Evolutionary conservation across 2,329 filamentous ascomycete genomes (phyloP), one percentile per base, ranked within the genome.

Genomic region (Fusarium sp.): DNA sequence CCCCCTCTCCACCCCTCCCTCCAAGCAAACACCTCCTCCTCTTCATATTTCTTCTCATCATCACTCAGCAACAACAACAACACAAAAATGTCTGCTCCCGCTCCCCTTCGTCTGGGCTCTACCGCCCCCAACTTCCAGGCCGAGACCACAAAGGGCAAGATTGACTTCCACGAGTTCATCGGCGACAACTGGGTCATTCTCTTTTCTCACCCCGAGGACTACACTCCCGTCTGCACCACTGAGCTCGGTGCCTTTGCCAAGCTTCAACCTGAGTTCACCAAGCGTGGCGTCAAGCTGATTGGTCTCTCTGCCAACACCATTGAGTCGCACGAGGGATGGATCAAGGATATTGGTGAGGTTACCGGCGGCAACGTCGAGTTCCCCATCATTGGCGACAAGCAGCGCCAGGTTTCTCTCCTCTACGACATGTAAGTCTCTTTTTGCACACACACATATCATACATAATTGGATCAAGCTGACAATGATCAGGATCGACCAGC

Each of bases 201-300:
- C 78, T 96, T 96, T 88, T 94, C 92, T 38, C 94, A 96, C 86
- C 94, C 94, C 7, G 92, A 92, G 83, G 95, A 98, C 85, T 98
- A 94, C 88, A 98, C 95, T 4, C 95, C 95, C 62, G 95, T 98
- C 69, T 98, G 95, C 89, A 98, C 95, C 74, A 98, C 95, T 62
- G 95, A 98, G 87, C 92, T 98, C 72, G 95, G 95, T 73, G 95
- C 95, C 69, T 97, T 98, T 80, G 93, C 95, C 78, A 96, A 95
- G 85, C 89, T 98, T 73, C 91, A 94, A 86, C 90, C 91, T 79
- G 94, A 98, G 84, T 98, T 98, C 85, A 89, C 91, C 80, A 94
- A 93, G 87, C 91, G 95, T 73, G 91, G 91, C 74, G 94, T 96
- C 79, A 97, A 98, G 90, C 91, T 98, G 85, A 96, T 98, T 79